These are phyloP conservation scores for Pseudogymnoascus sp. DNA, from an alignment of 2,329 filamentous ascomycete genomes.

Conservation along the genomic window DNA sequence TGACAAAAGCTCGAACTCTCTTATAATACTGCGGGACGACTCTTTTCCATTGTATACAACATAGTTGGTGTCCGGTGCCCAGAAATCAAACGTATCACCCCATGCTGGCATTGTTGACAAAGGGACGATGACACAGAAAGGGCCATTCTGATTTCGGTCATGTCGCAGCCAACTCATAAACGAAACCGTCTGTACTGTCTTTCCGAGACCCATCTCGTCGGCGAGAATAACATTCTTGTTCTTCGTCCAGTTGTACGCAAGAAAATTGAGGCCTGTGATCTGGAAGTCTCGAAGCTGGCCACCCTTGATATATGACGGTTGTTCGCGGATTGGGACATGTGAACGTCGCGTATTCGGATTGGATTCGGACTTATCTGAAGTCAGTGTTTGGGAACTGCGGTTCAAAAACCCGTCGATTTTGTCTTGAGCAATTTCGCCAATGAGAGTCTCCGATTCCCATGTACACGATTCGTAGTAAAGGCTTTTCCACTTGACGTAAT, in stretches of 20 bases:
- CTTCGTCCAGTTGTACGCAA: conserved; percentile 92
- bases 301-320: conserved; percentile 76
- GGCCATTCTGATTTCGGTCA: conserved; percentile 80
- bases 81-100: conserved; percentile 95
- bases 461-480: conserved; percentile 90
- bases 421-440: conserved; percentile 71
- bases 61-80: conserved; percentile 94
- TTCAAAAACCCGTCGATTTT: conserved; percentile 90
- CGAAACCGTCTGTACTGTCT: conserved; percentile 94
- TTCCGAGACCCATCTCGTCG: conserved; percentile 97
- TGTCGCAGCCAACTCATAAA: conserved; percentile 97
- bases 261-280: conserved; percentile 85
- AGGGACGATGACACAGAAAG: conserved; percentile 94
- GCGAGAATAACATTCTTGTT: conserved; percentile 94
- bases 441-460: conserved; percentile 73
- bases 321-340: conserved; percentile 64
- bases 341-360: conserved; percentile 65
- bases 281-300: conserved; percentile 90
- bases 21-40: conserved; percentile 75
- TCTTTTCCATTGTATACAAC: conserved; percentile 93
- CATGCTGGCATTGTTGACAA: conserved; percentile 95
- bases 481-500: conserved; percentile 95
- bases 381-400: conserved; percentile 69
- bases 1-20: conserved; percentile 79
- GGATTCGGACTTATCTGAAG: conserved; percentile 69